Base-by-base conservation (phyloP, 768 basidiomycete species). In the Russula ochroleuca region DNA sequence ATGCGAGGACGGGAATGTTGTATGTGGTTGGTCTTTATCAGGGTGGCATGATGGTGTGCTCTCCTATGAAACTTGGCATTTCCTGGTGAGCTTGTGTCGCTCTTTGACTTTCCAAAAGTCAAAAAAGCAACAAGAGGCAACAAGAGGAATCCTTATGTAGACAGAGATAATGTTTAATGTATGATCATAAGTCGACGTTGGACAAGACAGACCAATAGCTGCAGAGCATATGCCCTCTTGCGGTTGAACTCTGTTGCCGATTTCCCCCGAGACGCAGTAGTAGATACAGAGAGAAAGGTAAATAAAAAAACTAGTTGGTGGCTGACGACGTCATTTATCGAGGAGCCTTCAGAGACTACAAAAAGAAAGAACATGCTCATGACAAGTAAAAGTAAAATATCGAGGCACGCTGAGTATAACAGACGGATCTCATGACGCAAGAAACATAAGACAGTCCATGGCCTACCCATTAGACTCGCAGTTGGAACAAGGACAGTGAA, bases 21-120 rank as follows among this genome's bases (percentile, higher is more conserved):
- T 87, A 84, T 65, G 68, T 86, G 14, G 74, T 78, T 5, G 87
- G 86, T 1, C 71, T 88, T 57, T 88, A 88, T 67, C 78, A 81
- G 48, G 74, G 76, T 23, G 87, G 85, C 1, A 65, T 83, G 49
- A 71, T 88, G 53, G 75, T 80, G 4, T 87, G 87, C 67, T 69
- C 59, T 60, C 77, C n/a, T n/a, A n/a, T n/a, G n/a, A n/a, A n/a
- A n/a, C n/a, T n/a, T n/a, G n/a, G n/a, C n/a, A n/a, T n/a, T n/a
- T n/a, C n/a, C n/a, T n/a, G n/a, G n/a, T n/a, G n/a, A n/a, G n/a
- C n/a, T n/a, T n/a, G n/a, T n/a, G n/a, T n/a, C n/a, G n/a, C n/a
- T n/a, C n/a, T n/a, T n/a, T n/a, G n/a, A n/a, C n/a, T n/a, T n/a
- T n/a, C n/a, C n/a, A n/a, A n/a, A n/a, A n/a, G n/a, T n/a, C n/a